Percentiles rank a stretch among this genome's conserved stretches.
phyloP scores from a whole-genome alignment of 2,329 filamentous ascomycete species.

The Phoma herbarum region DNA sequence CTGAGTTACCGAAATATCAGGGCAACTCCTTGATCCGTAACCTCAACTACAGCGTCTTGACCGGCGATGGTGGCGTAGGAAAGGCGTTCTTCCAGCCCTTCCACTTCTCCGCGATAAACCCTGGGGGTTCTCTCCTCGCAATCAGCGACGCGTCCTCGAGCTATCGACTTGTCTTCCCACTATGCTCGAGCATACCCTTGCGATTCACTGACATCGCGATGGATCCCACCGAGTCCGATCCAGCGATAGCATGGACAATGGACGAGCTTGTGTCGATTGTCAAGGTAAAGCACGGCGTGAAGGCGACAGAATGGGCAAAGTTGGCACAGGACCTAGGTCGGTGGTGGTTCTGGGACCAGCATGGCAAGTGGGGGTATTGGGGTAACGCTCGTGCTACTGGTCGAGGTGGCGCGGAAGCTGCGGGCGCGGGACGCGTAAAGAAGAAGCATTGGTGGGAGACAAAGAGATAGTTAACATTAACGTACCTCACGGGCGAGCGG shows the following conservation, averaged over 20 bases:
- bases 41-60: conserved; percentile 23
- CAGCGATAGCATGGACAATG: conserved; percentile 28
- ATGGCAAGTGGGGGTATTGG: conserved; percentile 29
- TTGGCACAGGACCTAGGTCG: conserved; percentile 26
- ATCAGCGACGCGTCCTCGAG: conserved; percentile 27
- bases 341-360: conserved; percentile 32
- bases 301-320: conserved; percentile 23
- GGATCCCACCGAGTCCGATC: conserved; percentile 23
- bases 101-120: conserved; percentile 31
- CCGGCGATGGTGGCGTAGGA: conserved; percentile 4
- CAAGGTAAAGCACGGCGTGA: conserved; percentile 22
- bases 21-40: conserved; percentile 27
- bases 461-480: not conserved
- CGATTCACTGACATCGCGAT: conserved; percentile 24
- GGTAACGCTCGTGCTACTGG: conserved; percentile 24
- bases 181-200: conserved; percentile 27
- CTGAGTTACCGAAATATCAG: conserved; percentile 25
- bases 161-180: conserved; percentile 25
- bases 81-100: conserved; percentile 28
- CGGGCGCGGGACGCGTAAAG: conserved; percentile 23
- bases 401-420: conserved; percentile 23
- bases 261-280: conserved; percentile 23
- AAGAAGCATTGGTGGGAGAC: conserved; percentile 34
- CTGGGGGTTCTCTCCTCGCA: conserved; percentile 27
- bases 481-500: too few species aligned